Conservation (phyloP, 202 grass and related monocot species). For the Saccharum hybrid region DNA sequence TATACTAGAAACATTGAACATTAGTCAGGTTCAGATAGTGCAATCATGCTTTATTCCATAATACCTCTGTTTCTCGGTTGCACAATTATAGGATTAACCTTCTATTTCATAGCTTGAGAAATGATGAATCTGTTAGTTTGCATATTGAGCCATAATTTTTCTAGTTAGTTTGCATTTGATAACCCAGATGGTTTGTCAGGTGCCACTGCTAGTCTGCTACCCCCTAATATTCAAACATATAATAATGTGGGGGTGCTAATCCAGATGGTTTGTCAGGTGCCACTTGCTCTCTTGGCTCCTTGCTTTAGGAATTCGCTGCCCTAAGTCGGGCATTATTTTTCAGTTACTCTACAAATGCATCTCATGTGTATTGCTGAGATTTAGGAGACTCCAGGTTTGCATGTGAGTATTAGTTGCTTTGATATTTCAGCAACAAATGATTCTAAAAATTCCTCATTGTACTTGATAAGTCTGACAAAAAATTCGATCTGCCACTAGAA, state of each 20-base stretch:
- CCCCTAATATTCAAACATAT: conserved; percentile 22
- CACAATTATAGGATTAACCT: not conserved
- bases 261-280: too few species aligned
- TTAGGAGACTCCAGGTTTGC: not conserved
- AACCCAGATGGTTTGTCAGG: not conserved
- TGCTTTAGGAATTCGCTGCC: too few species aligned
- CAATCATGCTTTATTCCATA: conserved; percentile 8
- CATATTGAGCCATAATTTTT: not conserved
- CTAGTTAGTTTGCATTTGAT: conserved; percentile 10
- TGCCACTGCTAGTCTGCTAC: too few species aligned
- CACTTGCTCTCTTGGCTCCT: too few species aligned
- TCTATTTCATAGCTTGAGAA: not conserved
- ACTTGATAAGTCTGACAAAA: not conserved
- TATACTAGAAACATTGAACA: conserved; percentile 18
- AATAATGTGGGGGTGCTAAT: not conserved
- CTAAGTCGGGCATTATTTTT: too few species aligned
- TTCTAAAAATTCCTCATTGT: not conserved
- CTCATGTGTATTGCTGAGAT: not conserved
- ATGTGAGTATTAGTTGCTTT: not conserved
- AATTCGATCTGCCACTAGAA: not conserved
- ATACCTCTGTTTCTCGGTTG: not conserved
- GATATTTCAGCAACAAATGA: not conserved
- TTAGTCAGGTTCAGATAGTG: conserved; percentile 1
- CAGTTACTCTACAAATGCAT: not conserved
- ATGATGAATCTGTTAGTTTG: not conserved